Conservation (phyloP, 2,329 filamentous ascomycete genomes). For the Exophiala bonariae region DNA sequence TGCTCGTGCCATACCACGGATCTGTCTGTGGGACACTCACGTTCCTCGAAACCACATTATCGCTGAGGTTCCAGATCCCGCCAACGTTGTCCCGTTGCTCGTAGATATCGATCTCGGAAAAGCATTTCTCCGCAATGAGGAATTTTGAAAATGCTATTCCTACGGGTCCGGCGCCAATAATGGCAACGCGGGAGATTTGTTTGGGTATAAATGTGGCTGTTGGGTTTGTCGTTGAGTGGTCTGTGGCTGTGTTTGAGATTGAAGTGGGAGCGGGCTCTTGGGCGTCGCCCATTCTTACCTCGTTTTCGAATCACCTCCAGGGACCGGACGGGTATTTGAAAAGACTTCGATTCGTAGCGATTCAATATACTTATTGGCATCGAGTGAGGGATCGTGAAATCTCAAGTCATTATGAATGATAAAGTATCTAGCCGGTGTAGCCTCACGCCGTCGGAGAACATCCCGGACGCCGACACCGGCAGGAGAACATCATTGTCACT, state of each 20-base stretch:
- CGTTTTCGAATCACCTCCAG: no score
- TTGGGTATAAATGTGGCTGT: not conserved
- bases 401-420: no score
- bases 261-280: no score
- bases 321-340: no score
- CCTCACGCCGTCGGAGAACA: no score
- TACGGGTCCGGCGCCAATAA: slow-evolving; percentile 26
- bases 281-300: not conserved
- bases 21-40: slow-evolving; percentile 68
- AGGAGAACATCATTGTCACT: no score
- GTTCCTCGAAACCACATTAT: slow-evolving; percentile 41
- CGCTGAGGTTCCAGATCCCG: slow-evolving; percentile 76
- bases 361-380: no score
- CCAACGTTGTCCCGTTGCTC: slow-evolving; percentile 78
- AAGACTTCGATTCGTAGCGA: no score
- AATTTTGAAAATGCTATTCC: slow-evolving; percentile 77
- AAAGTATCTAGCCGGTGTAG: no score
- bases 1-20: slow-evolving; percentile 53
- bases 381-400: no score
- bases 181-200: slow-evolving; percentile 20
- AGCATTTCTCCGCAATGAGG: slow-evolving; percentile 68
- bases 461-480: no score
- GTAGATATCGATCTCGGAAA: slow-evolving; percentile 71
- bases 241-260: not conserved
- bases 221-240: not conserved